A percentile compares a stretch with the other conserved stretches of the same genome.
Conservation (phyloP, 495 filamentous ascomycete genomes). For the Aspergillus bridgeri region DNA sequence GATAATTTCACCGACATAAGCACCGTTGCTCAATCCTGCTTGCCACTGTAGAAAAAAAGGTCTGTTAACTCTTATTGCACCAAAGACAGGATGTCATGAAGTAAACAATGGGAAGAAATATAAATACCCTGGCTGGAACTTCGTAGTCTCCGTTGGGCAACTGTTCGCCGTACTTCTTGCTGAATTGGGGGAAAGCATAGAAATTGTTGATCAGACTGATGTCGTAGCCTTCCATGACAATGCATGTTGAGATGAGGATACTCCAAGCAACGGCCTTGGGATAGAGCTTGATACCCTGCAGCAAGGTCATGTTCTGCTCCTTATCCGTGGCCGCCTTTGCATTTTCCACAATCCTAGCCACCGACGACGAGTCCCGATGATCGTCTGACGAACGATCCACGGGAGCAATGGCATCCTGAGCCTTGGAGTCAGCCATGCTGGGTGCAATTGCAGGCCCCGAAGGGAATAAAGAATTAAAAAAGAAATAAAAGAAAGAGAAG, state of each 20-base stretch:
- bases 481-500: neutral
- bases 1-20: constrained; percentile 65
- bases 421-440: constrained; percentile 25
- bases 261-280: constrained; percentile 57
- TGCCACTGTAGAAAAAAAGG: constrained; percentile 54
- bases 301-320: constrained; percentile 44
- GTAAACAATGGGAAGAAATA: neutral
- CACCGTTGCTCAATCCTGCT: constrained; percentile 69
- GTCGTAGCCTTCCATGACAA: constrained; percentile 60
- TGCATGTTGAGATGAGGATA: constrained; percentile 50
- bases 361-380: constrained; percentile 26
- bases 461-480: neutral
- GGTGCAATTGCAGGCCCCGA: constrained; percentile 21
- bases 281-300: constrained; percentile 48
- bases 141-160: constrained; percentile 58
- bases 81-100: neutral
- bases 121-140: constrained; percentile 54
- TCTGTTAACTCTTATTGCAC: neutral
- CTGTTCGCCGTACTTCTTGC: constrained; percentile 62
- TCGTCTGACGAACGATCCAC: constrained; percentile 19
- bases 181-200: constrained; percentile 54
- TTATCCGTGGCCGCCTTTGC: constrained; percentile 45
- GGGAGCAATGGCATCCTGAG: constrained; percentile 29
- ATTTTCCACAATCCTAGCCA: constrained; percentile 37
- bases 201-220: constrained; percentile 52